Percentiles rank a stretch among this genome's conserved stretches.
Evolutionary conservation across 129 eudicot species (phyloP).

Genomic region (Smallanthus sonchifolius): DNA sequence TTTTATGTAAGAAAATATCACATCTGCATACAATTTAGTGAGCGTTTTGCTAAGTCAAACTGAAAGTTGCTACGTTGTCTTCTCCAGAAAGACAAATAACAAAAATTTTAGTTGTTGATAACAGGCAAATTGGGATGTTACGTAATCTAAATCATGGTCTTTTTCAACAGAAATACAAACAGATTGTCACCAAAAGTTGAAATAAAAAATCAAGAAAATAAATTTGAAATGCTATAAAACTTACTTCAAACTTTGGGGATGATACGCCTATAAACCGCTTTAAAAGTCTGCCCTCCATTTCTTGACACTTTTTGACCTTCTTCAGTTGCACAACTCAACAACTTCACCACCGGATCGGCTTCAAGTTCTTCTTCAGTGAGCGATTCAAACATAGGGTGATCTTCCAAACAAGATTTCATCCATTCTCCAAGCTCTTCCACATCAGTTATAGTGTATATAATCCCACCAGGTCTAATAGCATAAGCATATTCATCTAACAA

Average conservation of each 20-base stretch:
- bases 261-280: slow-evolving; percentile 73
- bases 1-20: too few species aligned
- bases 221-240: background rate
- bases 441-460: slow-evolving; percentile 89
- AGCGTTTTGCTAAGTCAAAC: too few species aligned
- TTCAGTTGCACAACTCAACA: slow-evolving; percentile 79
- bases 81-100: background rate
- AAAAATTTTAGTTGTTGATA: too few species aligned
- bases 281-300: slow-evolving; percentile 81
- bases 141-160: background rate
- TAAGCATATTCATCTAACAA: slow-evolving; percentile 91
- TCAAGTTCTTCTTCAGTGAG: slow-evolving; percentile 58
- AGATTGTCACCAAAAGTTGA: background rate
- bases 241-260: slow-evolving; percentile 17
- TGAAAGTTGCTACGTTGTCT: too few species aligned
- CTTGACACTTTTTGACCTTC: slow-evolving; percentile 93
- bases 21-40: too few species aligned
- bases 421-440: slow-evolving; percentile 98
- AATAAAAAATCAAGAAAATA: slow-evolving; percentile 10
- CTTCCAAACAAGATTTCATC: slow-evolving; percentile 81
- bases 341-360: slow-evolving; percentile 76
- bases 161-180: background rate
- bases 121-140: background rate
- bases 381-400: slow-evolving; percentile 79
- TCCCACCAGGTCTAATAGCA: slow-evolving; percentile 68